Conservation (phyloP, 495 filamentous ascomycete species). For the Xylaria intraflava region DNA sequence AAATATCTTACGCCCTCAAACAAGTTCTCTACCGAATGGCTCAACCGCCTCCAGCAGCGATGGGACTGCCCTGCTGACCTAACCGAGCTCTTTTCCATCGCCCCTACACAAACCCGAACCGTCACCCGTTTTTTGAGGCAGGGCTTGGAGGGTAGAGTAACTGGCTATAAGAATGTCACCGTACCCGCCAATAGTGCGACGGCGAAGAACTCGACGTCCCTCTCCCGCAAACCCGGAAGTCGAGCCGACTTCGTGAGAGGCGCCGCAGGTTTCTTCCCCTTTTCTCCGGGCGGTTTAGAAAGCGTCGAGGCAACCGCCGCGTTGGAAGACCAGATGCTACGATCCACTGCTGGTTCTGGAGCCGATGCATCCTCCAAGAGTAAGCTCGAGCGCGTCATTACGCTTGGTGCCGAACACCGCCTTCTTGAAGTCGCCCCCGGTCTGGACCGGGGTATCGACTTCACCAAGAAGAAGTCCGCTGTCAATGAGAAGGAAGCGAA, state of each 20-base stretch:
- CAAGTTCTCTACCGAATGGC: conserved; percentile 71
- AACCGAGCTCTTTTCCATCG: conserved; percentile 73
- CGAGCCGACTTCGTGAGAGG: conserved; percentile 93
- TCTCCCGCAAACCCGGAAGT: conserved; percentile 78
- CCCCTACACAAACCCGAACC: conserved; percentile 86
- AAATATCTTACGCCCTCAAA: conserved; percentile 74
- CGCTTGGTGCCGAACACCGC: conserved; percentile 68
- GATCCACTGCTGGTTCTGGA: conserved; percentile 20
- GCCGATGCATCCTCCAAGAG: conserved; percentile 36
- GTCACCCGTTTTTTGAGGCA: conserved; percentile 88
- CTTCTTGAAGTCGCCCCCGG: conserved; percentile 80
- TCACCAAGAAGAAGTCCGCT: conserved; percentile 55
- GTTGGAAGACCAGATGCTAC: conserved; percentile 58
- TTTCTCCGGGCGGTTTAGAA: conserved; percentile 87
- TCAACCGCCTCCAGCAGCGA: conserved; percentile 80
- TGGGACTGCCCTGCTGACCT: conserved; percentile 78
- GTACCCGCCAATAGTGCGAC: conserved; percentile 84
- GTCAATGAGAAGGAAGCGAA: conserved; percentile 51
- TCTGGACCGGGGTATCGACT: conserved; percentile 69
- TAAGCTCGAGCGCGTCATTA: conserved; percentile 72
- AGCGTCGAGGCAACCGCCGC: conserved; percentile 74
- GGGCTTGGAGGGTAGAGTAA: conserved; percentile 87
- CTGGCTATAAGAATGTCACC: conserved; percentile 90
- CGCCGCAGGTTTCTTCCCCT: conserved; percentile 91
- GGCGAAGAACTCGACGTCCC: conserved; percentile 92